Evolutionary conservation across 2,329 filamentous ascomycete species (phyloP).

Genomic region (Calonectria pteridis): DNA sequence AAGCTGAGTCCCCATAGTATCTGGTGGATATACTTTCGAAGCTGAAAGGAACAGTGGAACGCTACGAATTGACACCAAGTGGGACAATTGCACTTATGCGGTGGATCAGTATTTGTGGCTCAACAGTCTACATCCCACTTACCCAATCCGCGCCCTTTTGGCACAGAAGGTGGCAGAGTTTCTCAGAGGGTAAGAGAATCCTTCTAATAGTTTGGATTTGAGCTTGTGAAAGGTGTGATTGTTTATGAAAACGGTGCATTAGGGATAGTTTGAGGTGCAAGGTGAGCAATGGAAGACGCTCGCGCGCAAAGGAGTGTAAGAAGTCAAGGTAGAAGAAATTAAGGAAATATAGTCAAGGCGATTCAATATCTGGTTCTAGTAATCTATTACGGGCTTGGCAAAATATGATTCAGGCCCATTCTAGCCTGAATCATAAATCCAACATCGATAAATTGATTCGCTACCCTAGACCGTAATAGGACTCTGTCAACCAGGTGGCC

Average conservation of each 20-base stretch:
- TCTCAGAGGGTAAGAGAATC: not conserved
- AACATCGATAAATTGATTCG: not conserved
- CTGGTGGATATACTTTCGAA: not conserved
- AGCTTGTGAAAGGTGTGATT: too few relatives aligned
- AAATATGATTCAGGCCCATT: too few relatives aligned
- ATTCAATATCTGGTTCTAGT: too few relatives aligned
- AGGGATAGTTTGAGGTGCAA: too few relatives aligned
- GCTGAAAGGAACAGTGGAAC: not conserved
- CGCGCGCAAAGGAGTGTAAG: too few relatives aligned
- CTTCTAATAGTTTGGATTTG: not conserved
- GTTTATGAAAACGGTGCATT: too few relatives aligned
- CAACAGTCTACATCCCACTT: conserved; percentile 1
- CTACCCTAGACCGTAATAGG: not conserved
- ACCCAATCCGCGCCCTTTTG: not conserved
- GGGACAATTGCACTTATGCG: conserved; percentile 7
- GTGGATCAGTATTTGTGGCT: conserved; percentile 10
- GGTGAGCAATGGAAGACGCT: too few relatives aligned
- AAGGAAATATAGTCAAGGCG: too few relatives aligned
- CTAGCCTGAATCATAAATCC: too few relatives aligned
- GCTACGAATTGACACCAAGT: not conserved
- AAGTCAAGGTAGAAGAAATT: too few relatives aligned
- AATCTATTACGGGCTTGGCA: too few relatives aligned
- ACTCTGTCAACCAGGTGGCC: not conserved
- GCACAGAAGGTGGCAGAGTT: not conserved
- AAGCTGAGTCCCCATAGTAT: not conserved